Evolutionary conservation across 331 rosid species (phyloP).

Genomic region (Phaseolus coccineus): DNA sequence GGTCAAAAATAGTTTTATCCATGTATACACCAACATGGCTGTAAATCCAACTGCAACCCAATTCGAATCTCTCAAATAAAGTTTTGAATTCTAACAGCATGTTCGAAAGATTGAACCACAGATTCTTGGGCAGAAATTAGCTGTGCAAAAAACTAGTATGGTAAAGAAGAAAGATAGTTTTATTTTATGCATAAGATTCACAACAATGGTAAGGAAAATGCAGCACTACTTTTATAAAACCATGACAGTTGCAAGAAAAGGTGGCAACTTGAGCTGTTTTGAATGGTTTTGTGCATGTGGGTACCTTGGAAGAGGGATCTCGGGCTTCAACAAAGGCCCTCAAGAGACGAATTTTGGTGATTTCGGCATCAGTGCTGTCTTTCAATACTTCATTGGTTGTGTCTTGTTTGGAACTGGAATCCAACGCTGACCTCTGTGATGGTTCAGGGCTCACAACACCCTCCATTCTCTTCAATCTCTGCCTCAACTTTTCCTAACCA

Average conservation of each 20-base stretch:
- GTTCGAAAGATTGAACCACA: too few relatives aligned
- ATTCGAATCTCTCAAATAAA: too few relatives aligned
- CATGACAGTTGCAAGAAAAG: background rate
- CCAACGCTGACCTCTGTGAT: background rate
- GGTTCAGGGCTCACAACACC: background rate
- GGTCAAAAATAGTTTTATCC: background rate
- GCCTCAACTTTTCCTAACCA: background rate
- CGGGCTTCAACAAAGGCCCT: conserved; percentile 57
- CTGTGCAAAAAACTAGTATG: too few relatives aligned
- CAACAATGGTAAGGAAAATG: background rate
- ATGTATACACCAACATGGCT: background rate
- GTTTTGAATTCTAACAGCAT: too few relatives aligned
- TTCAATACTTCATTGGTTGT: conserved; percentile 25
- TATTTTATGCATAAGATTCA: background rate
- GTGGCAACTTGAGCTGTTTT: background rate
- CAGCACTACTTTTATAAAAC: background rate
- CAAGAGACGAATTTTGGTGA: conserved; percentile 54
- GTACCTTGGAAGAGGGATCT: conserved; percentile 65
- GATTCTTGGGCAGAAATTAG: too few relatives aligned
- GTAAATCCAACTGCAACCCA: background rate
- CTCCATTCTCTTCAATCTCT: conserved; percentile 20
- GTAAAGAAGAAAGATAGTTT: background rate
- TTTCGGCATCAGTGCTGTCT: conserved; percentile 48
- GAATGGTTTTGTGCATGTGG: too few relatives aligned
- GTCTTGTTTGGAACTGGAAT: conserved; percentile 17